phyloP scores from a whole-genome alignment of 2,329 filamentous ascomycete genomes.

The Samsoniella hepiali region DNA sequence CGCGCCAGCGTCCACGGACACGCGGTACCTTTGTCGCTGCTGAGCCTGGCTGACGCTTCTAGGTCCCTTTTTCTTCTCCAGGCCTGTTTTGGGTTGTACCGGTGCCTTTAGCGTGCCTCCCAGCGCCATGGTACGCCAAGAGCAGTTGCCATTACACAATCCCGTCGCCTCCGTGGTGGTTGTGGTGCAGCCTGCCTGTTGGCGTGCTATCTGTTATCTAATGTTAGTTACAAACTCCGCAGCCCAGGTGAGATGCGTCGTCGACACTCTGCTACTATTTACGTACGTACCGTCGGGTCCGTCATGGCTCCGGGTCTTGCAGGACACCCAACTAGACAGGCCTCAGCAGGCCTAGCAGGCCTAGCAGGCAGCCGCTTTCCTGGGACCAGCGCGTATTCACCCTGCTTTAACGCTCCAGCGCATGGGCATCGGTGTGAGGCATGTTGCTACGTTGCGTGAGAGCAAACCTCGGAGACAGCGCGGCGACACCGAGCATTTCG shows the following conservation, averaged over 20 bases:
- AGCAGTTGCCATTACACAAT: constrained; percentile 8
- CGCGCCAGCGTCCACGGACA: neutral
- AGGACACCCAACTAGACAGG: no score
- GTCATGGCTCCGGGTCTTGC: neutral
- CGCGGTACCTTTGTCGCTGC: neutral
- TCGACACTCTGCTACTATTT: no score
- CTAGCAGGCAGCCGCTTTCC: neutral
- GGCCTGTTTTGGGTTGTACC: neutral
- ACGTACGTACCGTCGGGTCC: neutral
- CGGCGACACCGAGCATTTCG: neutral
- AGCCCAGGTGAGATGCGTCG: no score
- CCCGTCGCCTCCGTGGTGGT: neutral
- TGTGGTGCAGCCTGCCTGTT: no score
- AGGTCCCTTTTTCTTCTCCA: neutral
- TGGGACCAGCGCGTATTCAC: neutral
- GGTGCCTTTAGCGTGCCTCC: neutral
- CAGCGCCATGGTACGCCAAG: neutral
- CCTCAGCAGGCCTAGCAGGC: no score
- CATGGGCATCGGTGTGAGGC: neutral
- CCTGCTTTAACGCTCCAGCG: neutral
- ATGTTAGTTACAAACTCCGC: neutral
- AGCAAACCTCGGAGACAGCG: neutral
- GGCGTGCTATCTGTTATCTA: neutral
- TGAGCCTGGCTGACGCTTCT: neutral
- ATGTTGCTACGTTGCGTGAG: neutral